These are phyloP conservation scores for Apiosordaria backusii DNA, from an alignment of 495 filamentous ascomycete species.

Conservation along the genomic window DNA sequence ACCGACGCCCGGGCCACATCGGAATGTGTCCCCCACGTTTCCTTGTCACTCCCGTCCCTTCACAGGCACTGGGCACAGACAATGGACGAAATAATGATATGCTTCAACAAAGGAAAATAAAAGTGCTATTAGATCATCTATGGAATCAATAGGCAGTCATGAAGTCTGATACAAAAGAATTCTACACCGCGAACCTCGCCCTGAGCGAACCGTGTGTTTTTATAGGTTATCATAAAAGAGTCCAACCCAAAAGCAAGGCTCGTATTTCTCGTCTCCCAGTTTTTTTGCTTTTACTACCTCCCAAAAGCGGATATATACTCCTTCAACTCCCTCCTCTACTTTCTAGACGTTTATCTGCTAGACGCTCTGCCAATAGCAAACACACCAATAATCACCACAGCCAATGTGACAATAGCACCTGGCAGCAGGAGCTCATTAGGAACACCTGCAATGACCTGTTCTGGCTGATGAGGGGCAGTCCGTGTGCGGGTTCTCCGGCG, in stretches of 20 bases:
- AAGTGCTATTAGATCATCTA: constrained; percentile 16
- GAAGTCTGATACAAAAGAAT: constrained; percentile 19
- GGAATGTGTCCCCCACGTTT: background rate
- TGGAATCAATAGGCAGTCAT: constrained; percentile 17
- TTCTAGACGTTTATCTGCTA: constrained; percentile 48
- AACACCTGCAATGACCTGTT: constrained; percentile 83
- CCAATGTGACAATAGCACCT: constrained; percentile 90
- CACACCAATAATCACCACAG: constrained; percentile 88
- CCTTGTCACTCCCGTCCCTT: background rate
- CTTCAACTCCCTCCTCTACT: background rate
- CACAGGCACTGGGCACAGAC: background rate
- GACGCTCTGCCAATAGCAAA: constrained; percentile 83
- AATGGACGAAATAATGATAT: background rate
- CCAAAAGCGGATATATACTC: background rate
- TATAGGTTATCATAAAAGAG: background rate
- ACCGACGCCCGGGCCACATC: constrained; percentile 3
- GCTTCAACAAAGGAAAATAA: background rate
- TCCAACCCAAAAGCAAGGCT: constrained; percentile 1
- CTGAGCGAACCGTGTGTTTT: background rate
- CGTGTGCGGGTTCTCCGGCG: constrained; percentile 35
- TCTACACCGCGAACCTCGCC: constrained; percentile 17
- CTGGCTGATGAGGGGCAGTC: constrained; percentile 48
- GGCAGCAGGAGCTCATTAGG: constrained; percentile 93
- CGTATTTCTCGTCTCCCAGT: background rate
- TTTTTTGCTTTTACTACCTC: background rate